Base-by-base conservation (phyloP, 2,329 filamentous ascomycete genomes). In the Sclerotinia minor region DNA sequence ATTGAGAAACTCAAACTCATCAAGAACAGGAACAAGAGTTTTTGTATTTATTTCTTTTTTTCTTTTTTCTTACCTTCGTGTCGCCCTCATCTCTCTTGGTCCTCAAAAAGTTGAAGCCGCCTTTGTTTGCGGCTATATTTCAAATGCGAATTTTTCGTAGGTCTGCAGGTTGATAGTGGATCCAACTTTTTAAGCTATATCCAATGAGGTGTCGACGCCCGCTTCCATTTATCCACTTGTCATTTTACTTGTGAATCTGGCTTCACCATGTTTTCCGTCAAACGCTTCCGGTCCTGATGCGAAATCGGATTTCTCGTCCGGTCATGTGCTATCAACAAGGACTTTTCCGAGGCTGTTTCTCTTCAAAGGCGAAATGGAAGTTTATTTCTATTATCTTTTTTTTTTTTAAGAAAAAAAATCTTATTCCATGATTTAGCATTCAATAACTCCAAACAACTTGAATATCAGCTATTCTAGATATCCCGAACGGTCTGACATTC, bases 71-170 rank as follows among this genome's bases (percentile, higher is more conserved):
- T n/a, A 17, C 21, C 41, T 52, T 26, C 17, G 1, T 35, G n/a
- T 35, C 21, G 35, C 54, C 24, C n/a, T 58, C 21, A 13, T 55
- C 53, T 17, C 35, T n/a, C 29, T 54, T 9, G 17, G 49, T 15
- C n/a, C 15, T 19, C 9, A 26, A 9, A 9, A 29, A 41, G 3
- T 41, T 29, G 47, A 44, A 29, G 49, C 26, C 49, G 49, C 26
- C 49, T 49, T 64, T 38, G 45, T 64, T 26, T 64, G 47, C 49
- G 49, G 35, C 47, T 38, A 35, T 58, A 58, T 65, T 65, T 65
- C 52, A 5, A 50, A 58, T 47, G 44, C 41, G 64, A 58, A 65
- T 59, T 59, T 64, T 65, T 65, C 24, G 53, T 50, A 59, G 53
- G 64, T 65, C 64, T 65, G 52, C 52, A 59, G 64, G 58, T 61